Percentiles rank a stretch among this genome's conserved stretches.
These are phyloP conservation scores for Spergularia azorica DNA, from an alignment of 179 eudicot genomes.

Conservation along the genomic window DNA sequence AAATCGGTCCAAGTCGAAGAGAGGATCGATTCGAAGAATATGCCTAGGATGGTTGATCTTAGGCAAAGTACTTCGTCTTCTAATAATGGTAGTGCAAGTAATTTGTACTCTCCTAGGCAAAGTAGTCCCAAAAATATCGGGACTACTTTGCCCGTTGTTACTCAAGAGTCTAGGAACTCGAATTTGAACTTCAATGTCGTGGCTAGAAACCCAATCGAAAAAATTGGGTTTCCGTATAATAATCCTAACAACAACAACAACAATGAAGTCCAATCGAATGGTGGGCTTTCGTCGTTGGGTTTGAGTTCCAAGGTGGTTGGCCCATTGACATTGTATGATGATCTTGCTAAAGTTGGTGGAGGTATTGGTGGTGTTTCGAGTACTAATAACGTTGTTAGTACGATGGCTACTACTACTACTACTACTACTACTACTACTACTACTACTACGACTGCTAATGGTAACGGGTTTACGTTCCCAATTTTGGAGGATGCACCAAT, in stretches of 20 bases:
- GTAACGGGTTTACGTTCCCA: slow-evolving; percentile 45
- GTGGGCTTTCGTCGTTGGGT: slow-evolving; percentile 3
- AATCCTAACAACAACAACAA: not conserved
- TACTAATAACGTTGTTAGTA: not conserved
- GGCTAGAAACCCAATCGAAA: slow-evolving; percentile 10
- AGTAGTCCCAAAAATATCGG: slow-evolving; percentile 26
- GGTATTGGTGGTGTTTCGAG: not conserved
- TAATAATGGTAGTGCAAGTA: slow-evolving; percentile 23
- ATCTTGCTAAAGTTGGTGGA: slow-evolving; percentile 5
- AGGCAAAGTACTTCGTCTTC: slow-evolving; percentile 35
- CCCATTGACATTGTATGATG: slow-evolving; percentile 12
- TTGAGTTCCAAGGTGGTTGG: slow-evolving; percentile 26
- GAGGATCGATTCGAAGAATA: slow-evolving; percentile 28
- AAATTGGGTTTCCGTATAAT: slow-evolving; percentile 1
- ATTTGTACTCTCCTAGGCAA: slow-evolving; percentile 35
- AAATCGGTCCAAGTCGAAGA: slow-evolving; percentile 68
- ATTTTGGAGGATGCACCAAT: slow-evolving; percentile 28
- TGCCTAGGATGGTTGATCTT: slow-evolving; percentile 32
- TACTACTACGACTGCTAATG: not conserved
- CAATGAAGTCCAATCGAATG: slow-evolving; percentile 7
- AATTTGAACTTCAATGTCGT: not conserved
- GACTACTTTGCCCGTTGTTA: slow-evolving; percentile 10
- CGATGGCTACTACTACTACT: no score
- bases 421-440: not conserved
- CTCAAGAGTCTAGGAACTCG: slow-evolving; percentile 5